Evolutionary conservation across 139 green algal genomes (phyloP), one percentile per base, ranked within the genome.

Genomic region (Limnomonas spitsbergensis): DNA sequence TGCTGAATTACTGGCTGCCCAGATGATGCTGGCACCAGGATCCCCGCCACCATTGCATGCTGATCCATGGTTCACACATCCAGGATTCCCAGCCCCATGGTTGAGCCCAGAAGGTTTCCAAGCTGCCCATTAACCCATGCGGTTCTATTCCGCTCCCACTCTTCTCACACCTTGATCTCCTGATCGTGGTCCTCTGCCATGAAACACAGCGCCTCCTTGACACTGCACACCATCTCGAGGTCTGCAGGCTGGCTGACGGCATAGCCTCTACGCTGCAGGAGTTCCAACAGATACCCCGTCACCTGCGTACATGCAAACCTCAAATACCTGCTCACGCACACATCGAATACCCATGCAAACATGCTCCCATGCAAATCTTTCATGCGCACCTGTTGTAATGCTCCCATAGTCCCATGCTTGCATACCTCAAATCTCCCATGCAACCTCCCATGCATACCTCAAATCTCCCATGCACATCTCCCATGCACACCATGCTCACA

Each of bases 181-280:
- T 74, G 38, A 37, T 84, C 36, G 54, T 85, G 85, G 76, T 94
- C 87, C 2, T 81, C 75, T 0, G 90, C 86, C 24, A 97, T 87
- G 75, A 94, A 97, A 82, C 91, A 95, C 27, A 91, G 70, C 29
- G 83, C 34, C 85, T 96, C 93, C 77, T 97, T 97, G 67, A 94
- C 83, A 37, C 81, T 72, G 0, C 88, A 83, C 34, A 94, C 85
- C 36, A 74, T 14, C 7, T 70, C 14, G 7, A 24, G n/a, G 29
- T 70, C 56, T 38, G 14, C 7, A 32, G 14, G 4, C 3, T 3
- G 29, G 36, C 36, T 74, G 75, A 97, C 84, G 2, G 69, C 26
- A 66, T 93, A 95, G 36, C 93, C 73, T 27, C 90, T 73, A 2
- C 82, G 82, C 42, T 81, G 77, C 31, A 97, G 84, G 42, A 97